Evolutionary conservation across 1,139 yeast species (phyloP).

Genomic region (Suhomyces chickasaworum): DNA sequence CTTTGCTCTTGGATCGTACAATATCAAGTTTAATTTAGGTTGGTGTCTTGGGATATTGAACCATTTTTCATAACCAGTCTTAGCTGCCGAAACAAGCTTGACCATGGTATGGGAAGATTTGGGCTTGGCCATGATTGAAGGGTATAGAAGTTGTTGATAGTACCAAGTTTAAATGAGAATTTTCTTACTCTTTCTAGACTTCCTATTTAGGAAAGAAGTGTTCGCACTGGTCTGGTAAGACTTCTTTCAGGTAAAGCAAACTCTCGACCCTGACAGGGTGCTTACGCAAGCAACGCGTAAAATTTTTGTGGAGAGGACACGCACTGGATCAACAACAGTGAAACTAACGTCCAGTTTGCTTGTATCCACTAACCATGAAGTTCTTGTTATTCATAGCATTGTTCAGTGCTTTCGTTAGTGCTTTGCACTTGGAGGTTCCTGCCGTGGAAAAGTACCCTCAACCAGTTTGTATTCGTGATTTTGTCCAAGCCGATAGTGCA

Average conservation of each 20-base stretch:
- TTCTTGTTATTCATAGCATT: constrained; percentile 18
- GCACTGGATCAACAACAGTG: constrained; percentile 7
- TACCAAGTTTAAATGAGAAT: constrained; percentile 4
- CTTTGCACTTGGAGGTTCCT: constrained; percentile 45
- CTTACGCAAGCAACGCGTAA: constrained; percentile 11
- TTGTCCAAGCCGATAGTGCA: constrained; percentile 77
- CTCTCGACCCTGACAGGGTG: too few species aligned
- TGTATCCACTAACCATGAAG: constrained; percentile 11
- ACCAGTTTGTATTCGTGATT: constrained; percentile 81
- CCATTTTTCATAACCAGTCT: constrained; percentile 83
- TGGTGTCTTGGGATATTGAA: constrained; percentile 81
- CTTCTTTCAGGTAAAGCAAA: too few species aligned
- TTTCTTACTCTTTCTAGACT: constrained; percentile 5
- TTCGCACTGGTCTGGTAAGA: not conserved
- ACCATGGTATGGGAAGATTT: constrained; percentile 51
- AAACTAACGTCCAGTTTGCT: constrained; percentile 1
- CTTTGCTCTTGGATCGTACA: constrained; percentile 78
- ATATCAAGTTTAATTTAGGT: constrained; percentile 74
- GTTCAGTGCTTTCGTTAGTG: constrained; percentile 23
- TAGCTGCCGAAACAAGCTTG: constrained; percentile 58
- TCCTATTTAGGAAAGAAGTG: constrained; percentile 10
- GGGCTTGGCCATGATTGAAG: constrained; percentile 41
- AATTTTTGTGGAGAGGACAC: constrained; percentile 11
- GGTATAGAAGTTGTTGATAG: too few species aligned
- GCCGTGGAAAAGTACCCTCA: constrained; percentile 34